Percentiles rank a stretch among this genome's conserved stretches.
These are phyloP conservation scores for Chlamydomonas asymmetrica DNA, from an alignment of 139 green algal species.

Conservation along the genomic window DNA sequence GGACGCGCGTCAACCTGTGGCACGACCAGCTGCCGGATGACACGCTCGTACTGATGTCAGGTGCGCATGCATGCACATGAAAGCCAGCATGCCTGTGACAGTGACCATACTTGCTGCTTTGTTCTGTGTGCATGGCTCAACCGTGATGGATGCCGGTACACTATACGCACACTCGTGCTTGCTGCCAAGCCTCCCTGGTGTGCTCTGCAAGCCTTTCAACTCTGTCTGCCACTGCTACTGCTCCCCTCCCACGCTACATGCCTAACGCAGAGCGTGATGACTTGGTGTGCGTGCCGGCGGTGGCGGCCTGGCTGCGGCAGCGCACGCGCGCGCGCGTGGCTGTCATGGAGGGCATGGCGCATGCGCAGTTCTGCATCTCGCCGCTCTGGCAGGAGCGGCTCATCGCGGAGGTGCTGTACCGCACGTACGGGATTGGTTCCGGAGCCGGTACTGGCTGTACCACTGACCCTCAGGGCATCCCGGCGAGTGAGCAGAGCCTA, in stretches of 20 bases:
- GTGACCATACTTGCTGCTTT: not conserved
- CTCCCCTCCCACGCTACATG: not conserved
- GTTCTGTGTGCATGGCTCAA: not conserved
- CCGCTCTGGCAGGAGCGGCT: conserved; percentile 19
- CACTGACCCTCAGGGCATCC: too few species aligned
- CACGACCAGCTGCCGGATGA: not conserved
- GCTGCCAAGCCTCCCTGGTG: not conserved
- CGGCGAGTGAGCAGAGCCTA: too few species aligned
- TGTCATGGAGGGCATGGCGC: conserved; percentile 11
- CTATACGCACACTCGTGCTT: not conserved
- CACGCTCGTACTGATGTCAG: conserved; percentile 18
- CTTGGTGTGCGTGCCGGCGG: conserved; percentile 11
- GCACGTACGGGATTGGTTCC: conserved; percentile 19
- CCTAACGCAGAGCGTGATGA: conserved; percentile 23
- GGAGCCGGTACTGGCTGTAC: too few species aligned
- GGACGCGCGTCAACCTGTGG: conserved; percentile 25
- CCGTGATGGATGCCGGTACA: not conserved
- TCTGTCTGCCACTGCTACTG: not conserved
- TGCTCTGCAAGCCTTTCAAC: not conserved
- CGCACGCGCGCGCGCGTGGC: conserved; percentile 16
- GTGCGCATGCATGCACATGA: not conserved
- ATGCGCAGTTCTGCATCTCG: conserved; percentile 24
- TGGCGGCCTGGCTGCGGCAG: conserved; percentile 20
- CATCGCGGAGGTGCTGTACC: conserved; percentile 4
- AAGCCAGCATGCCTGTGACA: not conserved